Conservation (phyloP, 257 asterid species). For the Fraxinus excelsior region DNA sequence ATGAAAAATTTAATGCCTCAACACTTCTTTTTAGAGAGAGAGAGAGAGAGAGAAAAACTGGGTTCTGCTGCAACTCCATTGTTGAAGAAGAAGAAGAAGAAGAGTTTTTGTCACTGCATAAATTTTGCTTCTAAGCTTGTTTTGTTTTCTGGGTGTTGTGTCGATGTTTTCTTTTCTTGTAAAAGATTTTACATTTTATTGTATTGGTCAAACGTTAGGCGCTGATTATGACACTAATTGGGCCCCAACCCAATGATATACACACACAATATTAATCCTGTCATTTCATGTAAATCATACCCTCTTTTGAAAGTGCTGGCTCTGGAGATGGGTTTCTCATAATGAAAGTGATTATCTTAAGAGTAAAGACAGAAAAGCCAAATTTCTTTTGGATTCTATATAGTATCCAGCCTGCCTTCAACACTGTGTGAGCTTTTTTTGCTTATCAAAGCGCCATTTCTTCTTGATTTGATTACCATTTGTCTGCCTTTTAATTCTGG, state of each 20-base stretch:
- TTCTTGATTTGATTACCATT: background rate
- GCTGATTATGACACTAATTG: slow-evolving; percentile 57
- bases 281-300: slow-evolving; percentile 16
- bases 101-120: slow-evolving; percentile 41
- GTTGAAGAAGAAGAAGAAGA: slow-evolving; percentile 27
- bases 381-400: slow-evolving; percentile 31
- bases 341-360: slow-evolving; percentile 19
- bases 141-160: slow-evolving; percentile 5
- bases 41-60: slow-evolving; percentile 11
- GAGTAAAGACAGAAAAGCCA: slow-evolving; percentile 22
- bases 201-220: slow-evolving; percentile 36
- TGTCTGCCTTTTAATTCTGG: background rate
- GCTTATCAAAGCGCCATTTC: slow-evolving; percentile 20
- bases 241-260: slow-evolving; percentile 27
- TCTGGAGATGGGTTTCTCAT: slow-evolving; percentile 34
- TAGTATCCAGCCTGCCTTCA: background rate
- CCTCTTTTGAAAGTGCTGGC: slow-evolving; percentile 35
- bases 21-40: slow-evolving; percentile 12
- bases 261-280: slow-evolving; percentile 10
- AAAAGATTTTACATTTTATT: slow-evolving; percentile 23
- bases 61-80: slow-evolving; percentile 9
- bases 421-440: slow-evolving; percentile 28
- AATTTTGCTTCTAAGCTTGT: slow-evolving; percentile 23
- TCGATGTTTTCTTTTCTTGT: slow-evolving; percentile 10
- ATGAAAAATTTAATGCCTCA: slow-evolving; percentile 15